These are phyloP conservation scores for Medicago arabica DNA, from an alignment of 306 rosid species.

Conservation along the genomic window DNA sequence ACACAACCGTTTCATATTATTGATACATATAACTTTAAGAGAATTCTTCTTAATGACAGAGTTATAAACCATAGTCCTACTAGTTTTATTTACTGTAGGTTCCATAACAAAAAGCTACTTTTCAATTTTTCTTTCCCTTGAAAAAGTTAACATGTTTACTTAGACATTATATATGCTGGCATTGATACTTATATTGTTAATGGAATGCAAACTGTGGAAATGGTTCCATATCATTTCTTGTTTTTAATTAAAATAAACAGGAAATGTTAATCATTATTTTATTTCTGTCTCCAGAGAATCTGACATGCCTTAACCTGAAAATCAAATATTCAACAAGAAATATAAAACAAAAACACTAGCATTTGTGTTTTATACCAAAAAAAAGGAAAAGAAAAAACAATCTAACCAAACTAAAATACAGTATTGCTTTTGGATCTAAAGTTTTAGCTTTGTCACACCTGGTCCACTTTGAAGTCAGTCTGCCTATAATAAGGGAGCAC, in stretches of 20 bases:
- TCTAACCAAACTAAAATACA: no score
- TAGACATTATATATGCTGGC: background rate
- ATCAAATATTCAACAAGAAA: background rate
- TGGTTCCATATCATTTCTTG: no score
- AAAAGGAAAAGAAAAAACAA: no score
- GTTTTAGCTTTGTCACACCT: background rate
- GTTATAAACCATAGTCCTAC: background rate
- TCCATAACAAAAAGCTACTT: background rate
- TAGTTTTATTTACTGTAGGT: background rate
- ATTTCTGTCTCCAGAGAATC: no score
- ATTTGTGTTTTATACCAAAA: no score
- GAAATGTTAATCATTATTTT: no score
- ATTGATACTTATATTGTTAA: no score
- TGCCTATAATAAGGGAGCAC: no score
- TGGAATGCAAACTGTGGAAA: no score
- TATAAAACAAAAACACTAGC: background rate
- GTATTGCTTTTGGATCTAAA: background rate
- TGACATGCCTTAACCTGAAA: background rate
- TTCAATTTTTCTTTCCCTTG: background rate
- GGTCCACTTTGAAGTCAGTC: constrained; percentile 45
- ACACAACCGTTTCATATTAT: background rate
- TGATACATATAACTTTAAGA: background rate
- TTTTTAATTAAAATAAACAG: no score
- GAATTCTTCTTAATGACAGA: background rate
- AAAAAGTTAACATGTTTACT: background rate